Evolutionary conservation across 1,284 basidiomycete genomes (phyloP), one percentile per base, ranked within the genome.

Genomic region (Marasmius sp.): DNA sequence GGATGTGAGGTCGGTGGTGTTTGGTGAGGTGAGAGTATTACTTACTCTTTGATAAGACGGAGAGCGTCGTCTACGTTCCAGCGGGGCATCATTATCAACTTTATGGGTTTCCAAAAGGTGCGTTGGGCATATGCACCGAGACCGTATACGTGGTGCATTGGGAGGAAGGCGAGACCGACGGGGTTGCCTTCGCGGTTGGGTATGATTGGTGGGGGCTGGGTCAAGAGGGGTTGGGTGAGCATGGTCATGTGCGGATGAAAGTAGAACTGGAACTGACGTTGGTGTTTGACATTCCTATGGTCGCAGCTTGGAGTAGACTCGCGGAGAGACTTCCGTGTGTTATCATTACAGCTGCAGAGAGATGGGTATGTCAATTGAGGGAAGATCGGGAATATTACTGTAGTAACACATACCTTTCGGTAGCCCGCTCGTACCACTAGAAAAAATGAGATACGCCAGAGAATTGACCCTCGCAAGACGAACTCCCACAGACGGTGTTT

Each of bases 351-450:
- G 83, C 90, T 92, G 63, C 11, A 36, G 6, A 12, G 55, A 16
- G 14, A 27, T 22, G n/a, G 16, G 22, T 47, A 48, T 33, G 59
- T 20, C 12, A 58, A 49, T 39, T 14, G 47, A 36, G 14, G 18
- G 45, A 14, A 14, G 51, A 5, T 27, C 27, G 27, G 5, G 5
- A 27, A 2, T 5, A 27, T 2, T 2, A 27, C 27, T 27, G 27
- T 27, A 27, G 6, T 33, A 8, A 14, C 38, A 57, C 70, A 54
- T 38, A 88, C 90, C 90, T 81, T 92, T 92, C 0, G 91, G 90
- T 5, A 87, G 74, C 1, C 91, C 91, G 61, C 82, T 91, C 0
- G 91, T 92, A 34, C 90, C 91, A 66, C 90, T 92, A 0, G 90
- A 92, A 68, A 91, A 91, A 0, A 89, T 73, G 1, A 93, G 74